Evolutionary conservation across 805 yeast genomes (phyloP).

Genomic region (Nakazawaea peltata): DNA sequence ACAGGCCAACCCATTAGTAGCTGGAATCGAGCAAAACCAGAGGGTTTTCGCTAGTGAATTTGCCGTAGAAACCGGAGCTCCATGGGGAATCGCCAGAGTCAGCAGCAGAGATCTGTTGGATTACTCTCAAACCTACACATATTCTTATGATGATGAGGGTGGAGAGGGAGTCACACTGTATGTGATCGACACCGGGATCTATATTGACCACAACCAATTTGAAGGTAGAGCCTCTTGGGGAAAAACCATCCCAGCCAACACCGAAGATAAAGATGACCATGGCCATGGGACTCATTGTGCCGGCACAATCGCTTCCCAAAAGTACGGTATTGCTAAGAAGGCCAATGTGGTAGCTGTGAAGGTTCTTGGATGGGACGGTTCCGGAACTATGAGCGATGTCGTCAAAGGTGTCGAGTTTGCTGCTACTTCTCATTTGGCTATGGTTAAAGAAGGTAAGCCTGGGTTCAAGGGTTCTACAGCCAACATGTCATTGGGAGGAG

Average conservation of each 20-base stretch:
- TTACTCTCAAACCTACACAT: constrained; percentile 49
- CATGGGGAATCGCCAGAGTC: constrained; percentile 71
- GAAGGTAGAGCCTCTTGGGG: constrained; percentile 59
- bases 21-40: constrained; percentile 57
- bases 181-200: constrained; percentile 49
- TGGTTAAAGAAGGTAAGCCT: constrained; percentile 23
- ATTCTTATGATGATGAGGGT: constrained; percentile 50
- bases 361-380: constrained; percentile 51
- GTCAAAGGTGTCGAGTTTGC: constrained; percentile 57
- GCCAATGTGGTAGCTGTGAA: constrained; percentile 53
- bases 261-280: constrained; percentile 41
- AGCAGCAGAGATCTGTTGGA: constrained; percentile 58
- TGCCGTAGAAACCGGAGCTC: constrained; percentile 53
- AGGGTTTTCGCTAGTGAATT: constrained; percentile 42
- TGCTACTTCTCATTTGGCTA: constrained; percentile 37
- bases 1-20: constrained; percentile 37
- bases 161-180: constrained; percentile 54
- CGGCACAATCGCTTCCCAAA: constrained; percentile 51
- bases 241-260: constrained; percentile 44
- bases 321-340: constrained; percentile 56
- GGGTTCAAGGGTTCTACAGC: constrained; percentile 55
- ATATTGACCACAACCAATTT: constrained; percentile 46
- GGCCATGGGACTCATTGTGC: constrained; percentile 68
- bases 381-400: constrained; percentile 54
- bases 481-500: constrained; percentile 58